Percentiles rank a stretch among this genome's conserved stretches.
These are phyloP conservation scores for Penicillium aurantiogriseum DNA, from an alignment of 2,329 filamentous ascomycete species.

Conservation along the genomic window DNA sequence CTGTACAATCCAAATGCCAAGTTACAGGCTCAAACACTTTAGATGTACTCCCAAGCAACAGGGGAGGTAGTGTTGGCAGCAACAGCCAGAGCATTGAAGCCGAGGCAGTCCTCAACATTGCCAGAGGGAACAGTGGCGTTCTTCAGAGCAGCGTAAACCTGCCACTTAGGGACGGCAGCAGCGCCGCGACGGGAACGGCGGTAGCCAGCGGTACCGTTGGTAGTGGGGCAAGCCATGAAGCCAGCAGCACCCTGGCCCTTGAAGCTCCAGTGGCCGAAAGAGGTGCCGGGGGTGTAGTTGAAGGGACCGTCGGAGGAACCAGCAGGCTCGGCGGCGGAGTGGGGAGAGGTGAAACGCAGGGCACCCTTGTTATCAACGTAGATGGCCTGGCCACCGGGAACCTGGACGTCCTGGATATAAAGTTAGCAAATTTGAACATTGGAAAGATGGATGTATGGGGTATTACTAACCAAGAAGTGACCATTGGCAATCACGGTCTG, in stretches of 20 bases:
- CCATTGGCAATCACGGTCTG: conserved; percentile 47
- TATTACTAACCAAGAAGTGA: conserved; percentile 30
- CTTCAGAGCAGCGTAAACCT: conserved; percentile 41
- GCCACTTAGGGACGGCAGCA: conserved; percentile 27
- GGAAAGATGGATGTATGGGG: neutral
- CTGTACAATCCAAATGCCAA: neutral
- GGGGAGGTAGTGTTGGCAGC: conserved; percentile 19
- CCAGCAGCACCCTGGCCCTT: conserved; percentile 34
- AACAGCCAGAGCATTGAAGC: conserved; percentile 37
- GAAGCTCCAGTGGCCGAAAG: conserved; percentile 31
- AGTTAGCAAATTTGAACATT: conserved; percentile 16
- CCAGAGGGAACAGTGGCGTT: conserved; percentile 41
- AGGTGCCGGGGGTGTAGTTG: conserved; percentile 31
- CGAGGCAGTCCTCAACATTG: conserved; percentile 38
- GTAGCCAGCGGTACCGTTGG: conserved; percentile 9
- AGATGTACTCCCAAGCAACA: conserved; percentile 43
- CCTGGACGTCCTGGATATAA: conserved; percentile 45
- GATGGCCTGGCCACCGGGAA: conserved; percentile 62
- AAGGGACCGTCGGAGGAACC: conserved; percentile 55
- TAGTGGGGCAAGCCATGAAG: conserved; percentile 44
- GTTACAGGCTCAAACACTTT: conserved; percentile 10
- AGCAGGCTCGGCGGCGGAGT: conserved; percentile 52
- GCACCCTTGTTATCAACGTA: conserved; percentile 56
- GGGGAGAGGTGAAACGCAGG: conserved; percentile 56
- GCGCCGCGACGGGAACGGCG: conserved; percentile 10